Conservation (phyloP, 2,329 filamentous ascomycete species). For the Immersiporthe knoxdaviesiana region DNA sequence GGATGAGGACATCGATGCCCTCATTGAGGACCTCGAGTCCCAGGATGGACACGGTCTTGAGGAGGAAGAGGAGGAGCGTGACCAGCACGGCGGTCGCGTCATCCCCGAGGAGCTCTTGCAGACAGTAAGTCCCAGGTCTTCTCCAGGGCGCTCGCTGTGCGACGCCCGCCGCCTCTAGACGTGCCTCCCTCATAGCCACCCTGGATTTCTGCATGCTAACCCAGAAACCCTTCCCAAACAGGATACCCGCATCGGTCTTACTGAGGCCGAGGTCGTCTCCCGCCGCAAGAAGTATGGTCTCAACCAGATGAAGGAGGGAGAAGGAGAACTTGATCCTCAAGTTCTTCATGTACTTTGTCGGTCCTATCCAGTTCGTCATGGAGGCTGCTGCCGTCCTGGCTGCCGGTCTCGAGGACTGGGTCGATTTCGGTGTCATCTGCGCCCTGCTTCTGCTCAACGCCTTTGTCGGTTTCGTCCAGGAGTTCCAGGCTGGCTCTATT, state of each 20-base stretch:
- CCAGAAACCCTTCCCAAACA: neutral
- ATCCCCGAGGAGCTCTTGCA: slow-evolving; percentile 76
- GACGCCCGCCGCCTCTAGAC: neutral
- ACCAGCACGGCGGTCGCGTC: slow-evolving; percentile 57
- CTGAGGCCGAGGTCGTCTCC: slow-evolving; percentile 66
- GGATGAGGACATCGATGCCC: slow-evolving; percentile 81
- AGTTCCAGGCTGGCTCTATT: slow-evolving; percentile 87
- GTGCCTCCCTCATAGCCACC: neutral
- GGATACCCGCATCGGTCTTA: slow-evolving; percentile 56
- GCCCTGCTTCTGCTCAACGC: slow-evolving; percentile 83
- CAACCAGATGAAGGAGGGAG: slow-evolving; percentile 91
- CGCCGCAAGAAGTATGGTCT: slow-evolving; percentile 75
- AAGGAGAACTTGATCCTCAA: slow-evolving; percentile 84
- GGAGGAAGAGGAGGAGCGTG: slow-evolving; percentile 56
- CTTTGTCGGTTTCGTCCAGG: slow-evolving; percentile 82
- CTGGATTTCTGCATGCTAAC: neutral
- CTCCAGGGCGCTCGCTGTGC: neutral
- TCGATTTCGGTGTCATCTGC: slow-evolving; percentile 92
- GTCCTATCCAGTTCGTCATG: slow-evolving; percentile 94
- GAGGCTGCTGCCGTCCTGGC: slow-evolving; percentile 56
- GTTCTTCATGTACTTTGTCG: slow-evolving; percentile 81
- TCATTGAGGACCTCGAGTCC: slow-evolving; percentile 87
- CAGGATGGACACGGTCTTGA: slow-evolving; percentile 70
- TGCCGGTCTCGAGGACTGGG: slow-evolving; percentile 84
- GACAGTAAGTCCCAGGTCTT: slow-evolving; percentile 54